Base-by-base conservation (phyloP, 495 filamentous ascomycete species). In the Aspergillus ostianus region DNA sequence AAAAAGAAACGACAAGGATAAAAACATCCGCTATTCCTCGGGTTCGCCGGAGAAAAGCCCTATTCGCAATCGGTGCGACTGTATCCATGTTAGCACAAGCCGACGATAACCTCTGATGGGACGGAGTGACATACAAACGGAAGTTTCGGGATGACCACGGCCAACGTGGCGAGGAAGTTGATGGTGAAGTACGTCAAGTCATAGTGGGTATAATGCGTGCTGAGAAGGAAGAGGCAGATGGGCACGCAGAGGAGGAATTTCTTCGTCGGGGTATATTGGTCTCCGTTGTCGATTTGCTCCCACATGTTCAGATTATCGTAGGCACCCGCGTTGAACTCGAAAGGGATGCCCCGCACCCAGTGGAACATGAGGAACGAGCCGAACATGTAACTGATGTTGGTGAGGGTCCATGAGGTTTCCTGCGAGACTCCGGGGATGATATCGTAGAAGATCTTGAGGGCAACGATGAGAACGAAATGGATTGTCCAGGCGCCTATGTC, bases 251-350 rank as follows among this genome's bases (percentile, higher is more conserved):
- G 85, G 59, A 98, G 77, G 74, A 97, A 98, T 75, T 98, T 98
- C 84, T 98, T 98, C 57, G 94, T 86, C 13, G 94, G 94, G 6
- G 94, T 98, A 78, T 97, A 98, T 71, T 98, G 94, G 73, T 94
- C 94, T 29, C 94, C 94, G 67, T 98, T 94, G 79, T 98, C 94
- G 70, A 98, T 98, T 80, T 98, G 94, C 80, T 98, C 94, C 94
- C 94, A 98, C 93, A 98, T 97, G 77, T 97, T 98, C 64, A 98
- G 83, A 71, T 98, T 97, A 76, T 98, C 94, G 80, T 97, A 98
- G 59, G 94, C 94, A 52, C 94, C 94, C n/a, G 91, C 87, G 72
- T 98, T 97, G 83, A 98, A 98, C 70, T 98, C 94, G 76, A 98
- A 98, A 17, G 94, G 94, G 54, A 98, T 91, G 70, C 94, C 94